These are phyloP conservation scores for Alternaria dauci DNA, from an alignment of 2,329 filamentous ascomycete species.

Conservation along the genomic window DNA sequence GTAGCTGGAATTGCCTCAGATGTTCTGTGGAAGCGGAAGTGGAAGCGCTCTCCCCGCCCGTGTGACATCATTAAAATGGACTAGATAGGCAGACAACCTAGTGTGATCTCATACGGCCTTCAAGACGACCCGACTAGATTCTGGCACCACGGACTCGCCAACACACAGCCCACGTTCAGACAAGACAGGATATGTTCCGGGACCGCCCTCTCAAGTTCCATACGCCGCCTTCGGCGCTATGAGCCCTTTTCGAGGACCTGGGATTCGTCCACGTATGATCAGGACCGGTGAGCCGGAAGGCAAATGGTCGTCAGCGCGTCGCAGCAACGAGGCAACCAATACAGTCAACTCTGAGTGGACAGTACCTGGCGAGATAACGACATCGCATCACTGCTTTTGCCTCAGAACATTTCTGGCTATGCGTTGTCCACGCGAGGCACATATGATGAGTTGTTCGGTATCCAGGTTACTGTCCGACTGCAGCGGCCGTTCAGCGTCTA, in stretches of 20 bases:
- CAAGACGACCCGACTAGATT: background rate
- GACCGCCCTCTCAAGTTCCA: background rate
- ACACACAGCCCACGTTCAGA: background rate
- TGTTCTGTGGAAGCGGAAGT: background rate
- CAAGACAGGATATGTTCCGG: background rate
- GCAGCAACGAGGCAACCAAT: background rate
- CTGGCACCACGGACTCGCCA: background rate
- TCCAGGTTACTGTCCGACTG: background rate
- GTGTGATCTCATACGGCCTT: background rate
- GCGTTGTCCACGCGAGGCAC: slow-evolving; percentile 1
- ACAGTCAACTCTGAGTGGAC: background rate
- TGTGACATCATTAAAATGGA: background rate
- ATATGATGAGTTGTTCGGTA: background rate
- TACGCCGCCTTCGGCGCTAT: background rate
- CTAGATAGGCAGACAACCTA: background rate
- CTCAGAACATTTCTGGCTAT: background rate
- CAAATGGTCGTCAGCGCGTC: background rate
- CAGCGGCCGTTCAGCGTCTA: background rate
- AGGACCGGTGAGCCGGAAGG: slow-evolving; percentile 7
- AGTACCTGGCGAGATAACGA: background rate
- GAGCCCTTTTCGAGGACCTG: background rate
- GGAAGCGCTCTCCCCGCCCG: background rate
- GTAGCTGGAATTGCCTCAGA: background rate
- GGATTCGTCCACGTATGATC: background rate
- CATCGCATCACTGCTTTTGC: background rate